Base-by-base conservation (phyloP, 768 basidiomycete species). In the Mycena chlorophos region DNA sequence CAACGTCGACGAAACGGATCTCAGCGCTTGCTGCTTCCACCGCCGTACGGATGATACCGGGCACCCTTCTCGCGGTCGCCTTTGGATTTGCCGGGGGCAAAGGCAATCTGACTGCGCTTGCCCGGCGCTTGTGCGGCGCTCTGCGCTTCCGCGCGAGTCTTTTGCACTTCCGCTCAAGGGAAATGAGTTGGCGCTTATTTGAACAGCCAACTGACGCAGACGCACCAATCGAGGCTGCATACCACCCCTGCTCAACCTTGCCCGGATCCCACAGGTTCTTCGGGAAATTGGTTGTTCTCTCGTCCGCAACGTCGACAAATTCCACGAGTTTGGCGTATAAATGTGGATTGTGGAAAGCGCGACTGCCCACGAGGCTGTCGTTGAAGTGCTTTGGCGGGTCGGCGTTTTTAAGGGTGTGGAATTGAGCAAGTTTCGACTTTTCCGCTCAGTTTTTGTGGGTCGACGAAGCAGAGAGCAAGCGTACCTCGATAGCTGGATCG, bases 251-350 rank as follows among this genome's bases (percentile, higher is more conserved):
- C 49, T 76, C 67, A 2, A 89, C 73, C 37, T 81, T 80, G 31
- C 79, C 71, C 14, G 91, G 86, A 64, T 89, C 81, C 88, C 96
- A 98, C 1, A 90, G 71, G 6, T 77, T 74, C 17, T 57, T 74
- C 54, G 90, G 87, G 65, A 95, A 94, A 60, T 92, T 91, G 2
- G 88, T 89, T n/a, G 83, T 75, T 16, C 87, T 82, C 69, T 98
- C 96, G 65, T 96, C 87, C n/a, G n/a, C n/a, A 16, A 95, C 88
- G 51, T 89, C 88, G 16, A 97, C 86, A 67, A 95, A 97, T 66
- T 97, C 92, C 58, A 99, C 95, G 2, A 99, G 83, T 64, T 94
- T 94, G 13, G 91, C 78, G 70, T 96, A 97, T n/a, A 98, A 82
- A 66, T 97, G 92, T 0, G 96, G 96, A 66, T 99, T 99, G 25